These are phyloP conservation scores for Ogataea haglerorum DNA, from an alignment of 805 yeast genomes.

Conservation along the genomic window DNA sequence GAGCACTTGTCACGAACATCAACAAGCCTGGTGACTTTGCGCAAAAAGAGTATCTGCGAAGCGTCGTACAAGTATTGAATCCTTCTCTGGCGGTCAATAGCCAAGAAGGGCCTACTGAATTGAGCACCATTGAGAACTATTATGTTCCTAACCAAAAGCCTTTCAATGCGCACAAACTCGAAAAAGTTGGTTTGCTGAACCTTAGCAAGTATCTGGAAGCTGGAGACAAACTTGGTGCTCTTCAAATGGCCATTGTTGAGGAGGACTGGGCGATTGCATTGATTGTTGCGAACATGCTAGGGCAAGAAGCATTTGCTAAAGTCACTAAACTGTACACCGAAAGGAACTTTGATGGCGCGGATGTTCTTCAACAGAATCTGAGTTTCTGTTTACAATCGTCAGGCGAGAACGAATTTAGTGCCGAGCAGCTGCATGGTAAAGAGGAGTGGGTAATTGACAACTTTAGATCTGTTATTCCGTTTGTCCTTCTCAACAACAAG, in stretches of 20 bases:
- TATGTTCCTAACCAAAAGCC: slow-evolving; percentile 12
- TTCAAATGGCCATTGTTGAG: slow-evolving; percentile 55
- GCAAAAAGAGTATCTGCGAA: slow-evolving; percentile 28
- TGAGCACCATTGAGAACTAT: slow-evolving; percentile 17
- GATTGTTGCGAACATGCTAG: slow-evolving; percentile 61
- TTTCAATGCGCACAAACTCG: slow-evolving; percentile 27
- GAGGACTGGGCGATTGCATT: slow-evolving; percentile 79
- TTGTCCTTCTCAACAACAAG: slow-evolving; percentile 27
- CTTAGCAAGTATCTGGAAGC: slow-evolving; percentile 42
- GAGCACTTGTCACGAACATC: slow-evolving; percentile 23
- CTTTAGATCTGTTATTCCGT: slow-evolving; percentile 29
- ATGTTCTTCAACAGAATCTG: slow-evolving; percentile 26
- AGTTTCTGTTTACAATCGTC: slow-evolving; percentile 30
- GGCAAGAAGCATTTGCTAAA: slow-evolving; percentile 44
- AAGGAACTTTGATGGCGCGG: slow-evolving; percentile 17
- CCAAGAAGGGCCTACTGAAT: slow-evolving; percentile 16
- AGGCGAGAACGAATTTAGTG: slow-evolving; percentile 14
- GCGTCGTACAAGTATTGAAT: slow-evolving; percentile 38
- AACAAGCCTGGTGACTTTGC: slow-evolving; percentile 29
- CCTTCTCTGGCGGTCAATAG: slow-evolving; percentile 34
- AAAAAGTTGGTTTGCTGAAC: slow-evolving; percentile 24
- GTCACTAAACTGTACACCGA: slow-evolving; percentile 43
- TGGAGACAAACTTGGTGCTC: slow-evolving; percentile 68
- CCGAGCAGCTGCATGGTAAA: slow-evolving; percentile 21
- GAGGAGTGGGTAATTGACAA: slow-evolving; percentile 31